Base-by-base conservation (phyloP, 345 rosid genomes). In the Lepidium africanum region DNA sequence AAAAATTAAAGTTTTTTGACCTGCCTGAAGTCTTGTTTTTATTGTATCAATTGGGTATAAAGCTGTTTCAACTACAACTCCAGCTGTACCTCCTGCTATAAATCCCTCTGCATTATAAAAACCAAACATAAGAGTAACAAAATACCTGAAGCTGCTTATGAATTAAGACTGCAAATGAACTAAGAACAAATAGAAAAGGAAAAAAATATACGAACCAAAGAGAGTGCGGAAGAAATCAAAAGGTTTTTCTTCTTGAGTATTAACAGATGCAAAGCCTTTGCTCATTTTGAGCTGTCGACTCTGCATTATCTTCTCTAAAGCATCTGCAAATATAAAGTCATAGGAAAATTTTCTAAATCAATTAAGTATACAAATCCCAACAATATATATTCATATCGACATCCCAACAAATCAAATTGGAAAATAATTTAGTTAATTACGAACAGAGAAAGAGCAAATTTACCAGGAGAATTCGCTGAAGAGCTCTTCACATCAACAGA, bases 11-110 rank as follows among this genome's bases (percentile, higher is more conserved):
- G 38, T 23, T 61, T 17, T 11, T 48, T 67, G 80, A 86, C 88
- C 73, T 80, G 81, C 98, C 94, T 92, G 98, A 70, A 92, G 84
- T 74, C 98, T 75, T 13, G 98, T 92, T 85, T 90, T 92, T 71
- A 92, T 87, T 0, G 98, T 92, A 74, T 90, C 98, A 63, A 92
- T 84, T 14, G 97, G 98, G 72, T 92, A 92, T 43, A 92, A 81
- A 60, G 94, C 93, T 17, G 96, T 86, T 74, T 92, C 98, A 70
- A 91, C 98, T 41, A 90, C 97, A 77, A 86, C 96, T 59, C 97
- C 98, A 77, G 97, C 94, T 21, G 93, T 78, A 63, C 98, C 97
- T 76, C 98, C 98, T 25, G 97, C 98, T 70, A 92, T 73, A 69
- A 82, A 80, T 10, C 98, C 98, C 84, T 92, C 98, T 92, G 89